Percentiles rank a stretch among this genome's conserved stretches.
These are phyloP conservation scores for Teratosphaeria zuluensis DNA, from an alignment of 2,329 filamentous ascomycete species.

Conservation along the genomic window DNA sequence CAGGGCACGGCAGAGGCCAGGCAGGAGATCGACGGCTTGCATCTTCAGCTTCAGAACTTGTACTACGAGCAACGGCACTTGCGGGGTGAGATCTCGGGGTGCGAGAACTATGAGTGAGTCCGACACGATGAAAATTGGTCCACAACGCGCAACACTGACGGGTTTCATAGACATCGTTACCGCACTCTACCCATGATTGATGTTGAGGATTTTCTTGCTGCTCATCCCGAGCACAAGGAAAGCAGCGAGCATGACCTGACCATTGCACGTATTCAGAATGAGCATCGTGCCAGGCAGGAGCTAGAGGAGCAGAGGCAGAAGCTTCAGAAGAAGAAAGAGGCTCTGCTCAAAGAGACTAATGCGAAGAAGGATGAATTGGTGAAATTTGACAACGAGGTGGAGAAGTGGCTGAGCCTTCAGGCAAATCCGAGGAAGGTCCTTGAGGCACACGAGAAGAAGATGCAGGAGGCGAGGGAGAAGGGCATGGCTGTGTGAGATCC, in stretches of 20 bases:
- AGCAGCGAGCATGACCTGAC: slow-evolving; percentile 72
- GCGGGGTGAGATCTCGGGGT: slow-evolving; percentile 79
- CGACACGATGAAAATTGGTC: background rate
- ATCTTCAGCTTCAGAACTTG: slow-evolving; percentile 87
- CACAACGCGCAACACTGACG: background rate
- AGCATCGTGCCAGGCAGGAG: slow-evolving; percentile 72
- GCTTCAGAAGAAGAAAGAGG: slow-evolving; percentile 54
- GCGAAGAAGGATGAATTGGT: slow-evolving; percentile 87
- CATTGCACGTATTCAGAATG: slow-evolving; percentile 83
- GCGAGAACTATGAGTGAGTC: slow-evolving; percentile 75
- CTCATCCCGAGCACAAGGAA: slow-evolving; percentile 65
- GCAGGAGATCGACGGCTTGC: slow-evolving; percentile 82
- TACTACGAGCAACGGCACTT: slow-evolving; percentile 94
- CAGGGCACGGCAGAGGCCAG: slow-evolving; percentile 74
- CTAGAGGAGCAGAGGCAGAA: slow-evolving; percentile 72
- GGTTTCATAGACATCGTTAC: slow-evolving; percentile 64
- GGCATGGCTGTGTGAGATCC: background rate
- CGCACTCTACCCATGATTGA: slow-evolving; percentile 76
- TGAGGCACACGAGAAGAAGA: slow-evolving; percentile 15
- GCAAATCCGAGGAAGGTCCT: slow-evolving; percentile 18
- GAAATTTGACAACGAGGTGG: slow-evolving; percentile 81
- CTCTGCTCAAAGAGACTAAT: slow-evolving; percentile 68
- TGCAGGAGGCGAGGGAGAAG: slow-evolving; percentile 6
- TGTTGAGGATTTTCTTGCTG: slow-evolving; percentile 66
- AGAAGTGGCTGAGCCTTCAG: slow-evolving; percentile 36